Percentiles rank a stretch among this genome's conserved stretches.
Conservation (phyloP, 108 stramenopile genomes). For the Conticribra weissflogii region DNA sequence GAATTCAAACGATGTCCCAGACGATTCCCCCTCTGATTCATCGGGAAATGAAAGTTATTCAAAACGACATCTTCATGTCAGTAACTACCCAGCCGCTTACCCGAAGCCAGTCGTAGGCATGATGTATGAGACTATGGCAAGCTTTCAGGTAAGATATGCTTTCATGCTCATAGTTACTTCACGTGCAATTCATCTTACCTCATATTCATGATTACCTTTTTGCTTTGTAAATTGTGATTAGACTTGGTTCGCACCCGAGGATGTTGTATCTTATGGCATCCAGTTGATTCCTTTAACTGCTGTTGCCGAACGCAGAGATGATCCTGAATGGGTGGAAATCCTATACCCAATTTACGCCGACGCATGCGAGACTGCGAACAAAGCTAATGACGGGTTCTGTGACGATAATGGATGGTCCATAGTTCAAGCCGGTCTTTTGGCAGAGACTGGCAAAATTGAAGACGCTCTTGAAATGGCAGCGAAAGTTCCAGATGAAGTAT, state of each 20-base stretch:
- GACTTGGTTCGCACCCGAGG: constrained; percentile 76
- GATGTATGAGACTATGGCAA: constrained; percentile 79
- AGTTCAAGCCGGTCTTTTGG: constrained; percentile 68
- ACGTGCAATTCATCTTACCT: too few species aligned
- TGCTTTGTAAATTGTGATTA: constrained; percentile 8
- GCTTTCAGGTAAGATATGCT: constrained; percentile 45
- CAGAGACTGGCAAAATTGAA: constrained; percentile 74
- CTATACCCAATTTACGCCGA: constrained; percentile 83
- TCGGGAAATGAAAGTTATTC: background rate
- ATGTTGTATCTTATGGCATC: constrained; percentile 81
- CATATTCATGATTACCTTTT: too few species aligned
- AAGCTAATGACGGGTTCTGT: constrained; percentile 50
- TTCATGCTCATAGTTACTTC: too few species aligned
- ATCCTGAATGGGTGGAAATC: constrained; percentile 76
- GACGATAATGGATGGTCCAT: constrained; percentile 73
- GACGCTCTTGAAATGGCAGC: constrained; percentile 58
- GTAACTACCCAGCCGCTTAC: constrained; percentile 67
- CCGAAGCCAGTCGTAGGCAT: constrained; percentile 72
- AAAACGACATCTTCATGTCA: constrained; percentile 10
- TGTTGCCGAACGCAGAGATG: constrained; percentile 82
- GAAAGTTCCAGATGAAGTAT: constrained; percentile 58
- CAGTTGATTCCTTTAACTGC: constrained; percentile 91
- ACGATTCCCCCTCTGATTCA: constrained; percentile 8
- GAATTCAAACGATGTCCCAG: constrained; percentile 32
- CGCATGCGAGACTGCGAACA: constrained; percentile 55